These are phyloP conservation scores for Neurospora sp. DNA, from an alignment of 2,329 filamentous ascomycete species.

Conservation along the genomic window DNA sequence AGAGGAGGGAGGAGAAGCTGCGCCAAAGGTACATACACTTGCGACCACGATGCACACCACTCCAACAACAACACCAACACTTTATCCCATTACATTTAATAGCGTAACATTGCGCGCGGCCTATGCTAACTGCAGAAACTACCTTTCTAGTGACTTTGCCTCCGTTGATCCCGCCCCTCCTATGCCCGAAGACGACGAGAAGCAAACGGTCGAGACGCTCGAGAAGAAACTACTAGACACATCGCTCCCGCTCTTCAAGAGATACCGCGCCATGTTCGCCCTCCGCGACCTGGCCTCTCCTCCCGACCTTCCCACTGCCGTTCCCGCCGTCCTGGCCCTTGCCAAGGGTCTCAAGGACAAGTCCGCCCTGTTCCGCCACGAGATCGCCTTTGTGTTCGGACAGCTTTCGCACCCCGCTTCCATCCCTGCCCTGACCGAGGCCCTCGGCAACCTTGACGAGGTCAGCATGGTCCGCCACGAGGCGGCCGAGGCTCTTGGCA, in stretches of 20 bases:
- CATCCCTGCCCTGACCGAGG: slow-evolving; percentile 75
- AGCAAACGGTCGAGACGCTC: slow-evolving; percentile 62
- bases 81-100: neutral
- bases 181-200: slow-evolving; percentile 59
- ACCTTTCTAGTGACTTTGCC: slow-evolving; percentile 66
- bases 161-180: slow-evolving; percentile 94
- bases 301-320: slow-evolving; percentile 78
- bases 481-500: slow-evolving; percentile 90
- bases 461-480: slow-evolving; percentile 96
- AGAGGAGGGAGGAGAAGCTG: slow-evolving; percentile 64
- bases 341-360: slow-evolving; percentile 77
- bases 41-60: neutral
- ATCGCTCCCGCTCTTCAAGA: slow-evolving; percentile 70
- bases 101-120: slow-evolving; percentile 5
- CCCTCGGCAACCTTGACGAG: slow-evolving; percentile 70
- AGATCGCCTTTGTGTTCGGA: slow-evolving; percentile 96
- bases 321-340: slow-evolving; percentile 77
- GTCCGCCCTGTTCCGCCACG: slow-evolving; percentile 91
- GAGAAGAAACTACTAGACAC: slow-evolving; percentile 72
- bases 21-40: slow-evolving; percentile 57
- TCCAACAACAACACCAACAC: neutral
- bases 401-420: slow-evolving; percentile 95
- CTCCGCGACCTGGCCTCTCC: slow-evolving; percentile 91
- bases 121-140: slow-evolving; percentile 18
- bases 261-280: slow-evolving; percentile 97